Evolutionary conservation across 495 filamentous ascomycete genomes (phyloP).

Genomic region (Oleoguttula mirabilis): DNA sequence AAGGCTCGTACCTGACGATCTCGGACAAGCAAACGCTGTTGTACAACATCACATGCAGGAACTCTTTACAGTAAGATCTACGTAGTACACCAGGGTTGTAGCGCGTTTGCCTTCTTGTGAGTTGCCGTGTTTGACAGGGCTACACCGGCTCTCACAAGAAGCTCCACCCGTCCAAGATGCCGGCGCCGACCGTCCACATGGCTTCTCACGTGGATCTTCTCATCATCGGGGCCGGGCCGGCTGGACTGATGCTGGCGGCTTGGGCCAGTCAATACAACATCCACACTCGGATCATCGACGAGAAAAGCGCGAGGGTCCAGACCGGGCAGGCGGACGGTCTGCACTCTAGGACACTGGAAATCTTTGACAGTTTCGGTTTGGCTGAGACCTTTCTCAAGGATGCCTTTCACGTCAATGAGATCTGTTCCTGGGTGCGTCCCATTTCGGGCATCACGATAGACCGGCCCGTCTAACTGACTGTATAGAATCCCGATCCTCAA

Average conservation of each 20-base stretch:
- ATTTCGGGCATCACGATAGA: too few species aligned
- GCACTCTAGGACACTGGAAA: slow-evolving; percentile 1
- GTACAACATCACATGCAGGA: too few species aligned
- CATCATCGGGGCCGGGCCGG: neutral
- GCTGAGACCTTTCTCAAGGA: neutral
- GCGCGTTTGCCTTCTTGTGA: too few species aligned
- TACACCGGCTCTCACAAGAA: too few species aligned
- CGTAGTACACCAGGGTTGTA: too few species aligned
- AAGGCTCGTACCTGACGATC: too few species aligned
- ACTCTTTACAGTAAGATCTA: too few species aligned
- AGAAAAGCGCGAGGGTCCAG: neutral
- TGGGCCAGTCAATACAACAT: neutral
- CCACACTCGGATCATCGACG: neutral
- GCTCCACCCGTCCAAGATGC: too few species aligned
- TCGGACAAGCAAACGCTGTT: too few species aligned
- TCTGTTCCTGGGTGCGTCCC: slow-evolving; percentile 1
- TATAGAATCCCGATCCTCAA: too few species aligned
- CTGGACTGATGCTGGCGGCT: neutral
- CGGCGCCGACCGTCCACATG: slow-evolving; percentile 85
- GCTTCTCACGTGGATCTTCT: neutral
- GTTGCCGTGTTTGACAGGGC: too few species aligned
- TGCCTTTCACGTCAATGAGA: neutral
- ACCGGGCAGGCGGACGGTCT: slow-evolving; percentile 1
- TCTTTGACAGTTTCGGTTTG: neutral
- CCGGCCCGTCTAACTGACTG: too few species aligned